Evolutionary conservation across 345 rosid genomes (phyloP).

Genomic region (Cardiospermum halicacabum): DNA sequence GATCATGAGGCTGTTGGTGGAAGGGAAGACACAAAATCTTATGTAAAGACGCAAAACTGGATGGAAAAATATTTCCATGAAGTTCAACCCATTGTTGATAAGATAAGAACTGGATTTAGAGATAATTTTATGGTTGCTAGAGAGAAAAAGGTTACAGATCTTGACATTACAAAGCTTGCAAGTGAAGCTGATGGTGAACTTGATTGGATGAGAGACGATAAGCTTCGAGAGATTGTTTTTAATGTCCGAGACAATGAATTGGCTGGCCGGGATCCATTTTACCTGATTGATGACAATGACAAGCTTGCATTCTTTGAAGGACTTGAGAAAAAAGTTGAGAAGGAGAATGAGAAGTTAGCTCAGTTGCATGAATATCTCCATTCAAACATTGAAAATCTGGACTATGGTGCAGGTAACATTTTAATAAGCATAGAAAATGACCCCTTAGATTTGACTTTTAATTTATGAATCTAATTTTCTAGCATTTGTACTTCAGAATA

Average conservation of each 20-base stretch:
- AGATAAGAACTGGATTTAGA: slow-evolving; percentile 72
- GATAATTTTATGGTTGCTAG: slow-evolving; percentile 65
- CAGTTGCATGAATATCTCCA: slow-evolving; percentile 79
- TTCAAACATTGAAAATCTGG: slow-evolving; percentile 81
- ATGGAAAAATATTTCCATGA: slow-evolving; percentile 58
- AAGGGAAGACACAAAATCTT: slow-evolving; percentile 23
- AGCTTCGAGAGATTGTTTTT: slow-evolving; percentile 71
- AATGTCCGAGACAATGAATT: slow-evolving; percentile 88
- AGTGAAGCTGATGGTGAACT: slow-evolving; percentile 53
- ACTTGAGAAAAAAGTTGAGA: slow-evolving; percentile 78
- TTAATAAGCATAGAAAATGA: slow-evolving; percentile 3
- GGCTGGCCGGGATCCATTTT: slow-evolving; percentile 80
- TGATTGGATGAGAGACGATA: slow-evolving; percentile 90
- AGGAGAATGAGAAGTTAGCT: slow-evolving; percentile 62
- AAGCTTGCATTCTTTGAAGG: slow-evolving; percentile 74
- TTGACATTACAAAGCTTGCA: slow-evolving; percentile 40
- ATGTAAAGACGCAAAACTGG: slow-evolving; percentile 49
- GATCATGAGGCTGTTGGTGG: slow-evolving; percentile 13
- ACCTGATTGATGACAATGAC: slow-evolving; percentile 62
- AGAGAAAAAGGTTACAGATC: slow-evolving; percentile 37
- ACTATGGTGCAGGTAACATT: slow-evolving; percentile 79
- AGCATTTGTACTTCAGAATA: background rate
- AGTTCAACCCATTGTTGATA: slow-evolving; percentile 57
- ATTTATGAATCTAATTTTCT: background rate
- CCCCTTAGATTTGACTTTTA: background rate